Base-by-base conservation (phyloP, 306 rosid species). In the Ormosia emarginata region DNA sequence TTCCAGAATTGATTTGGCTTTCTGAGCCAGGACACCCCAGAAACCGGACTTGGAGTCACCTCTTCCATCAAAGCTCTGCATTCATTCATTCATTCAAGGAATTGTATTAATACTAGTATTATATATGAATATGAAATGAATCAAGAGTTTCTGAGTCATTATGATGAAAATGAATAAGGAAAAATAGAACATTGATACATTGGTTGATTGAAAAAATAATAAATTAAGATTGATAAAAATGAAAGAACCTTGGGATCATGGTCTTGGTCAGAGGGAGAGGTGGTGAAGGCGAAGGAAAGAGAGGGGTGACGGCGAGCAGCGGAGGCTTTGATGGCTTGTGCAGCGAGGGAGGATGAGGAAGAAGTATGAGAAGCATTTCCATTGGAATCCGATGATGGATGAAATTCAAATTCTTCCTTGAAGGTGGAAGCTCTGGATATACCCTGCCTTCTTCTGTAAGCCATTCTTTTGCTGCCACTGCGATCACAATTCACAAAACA, bases 371-470 rank as follows among this genome's bases (percentile, higher is more conserved):
- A 14, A 70, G 81, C 79, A 76, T 80, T 73, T 5, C 15, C 24
- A 17, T 69, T 29, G 0, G 67, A 62, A 71, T 55, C 79, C 14
- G 92, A 33, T 36, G 74, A 29, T 33, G 84, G 64, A 81, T 82
- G 93, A 56, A 84, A 71, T 62, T 95, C 99, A 56, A 84, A 68
- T 58, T 95, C 99, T 81, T 95, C 99, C 24, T 90, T 88, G 90
- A 93, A 93, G 12, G 99, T 95, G 17, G 97, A 92, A 40, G 91
- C 34, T 55, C 91, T 92, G 4, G 94, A 63, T 3, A 93, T 33
- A 49, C 91, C 92, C 74, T 95, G 99, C 79, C 94, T 95, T 85
- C 99, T 87, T 63, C 98, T 85, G 39, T 95, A 95, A 7, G 99
- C 99, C 99, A 95, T 95, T 61, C 2, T 41, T 9, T 43, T 43